Percentiles rank a stretch among this genome's conserved stretches.
Conservation (phyloP, 164 flowering plant species). For the Paratinospora sagittata region DNA sequence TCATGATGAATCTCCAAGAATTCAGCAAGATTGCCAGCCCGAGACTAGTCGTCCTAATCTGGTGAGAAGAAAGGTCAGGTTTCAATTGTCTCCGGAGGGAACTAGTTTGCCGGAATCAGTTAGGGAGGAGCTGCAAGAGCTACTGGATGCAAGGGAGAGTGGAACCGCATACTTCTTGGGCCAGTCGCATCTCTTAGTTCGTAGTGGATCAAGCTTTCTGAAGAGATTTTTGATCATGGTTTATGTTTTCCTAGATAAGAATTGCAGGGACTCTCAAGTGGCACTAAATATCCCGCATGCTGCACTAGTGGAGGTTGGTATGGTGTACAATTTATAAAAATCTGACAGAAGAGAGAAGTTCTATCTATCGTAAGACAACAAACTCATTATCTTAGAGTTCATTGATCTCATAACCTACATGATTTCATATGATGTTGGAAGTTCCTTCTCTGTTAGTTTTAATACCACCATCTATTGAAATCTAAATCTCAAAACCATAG, state of each 20-base stretch:
- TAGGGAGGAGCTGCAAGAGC: conserved; percentile 51
- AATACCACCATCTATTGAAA: too few species aligned
- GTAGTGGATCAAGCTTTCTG: conserved; percentile 35
- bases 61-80: conserved; percentile 44
- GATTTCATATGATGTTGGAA: too few species aligned
- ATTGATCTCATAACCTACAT: too few species aligned
- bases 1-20: conserved; percentile 8
- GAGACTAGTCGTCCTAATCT: conserved; percentile 5
- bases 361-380: not conserved
- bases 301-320: conserved; percentile 69
- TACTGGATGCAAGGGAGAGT: conserved; percentile 59
- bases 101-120: conserved; percentile 33
- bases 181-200: conserved; percentile 40
- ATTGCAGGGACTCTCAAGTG: conserved; percentile 48
- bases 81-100: conserved; percentile 38
- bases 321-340: conserved; percentile 38
- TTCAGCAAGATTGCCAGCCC: conserved; percentile 4
- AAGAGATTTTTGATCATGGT: conserved; percentile 35
- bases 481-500: too few species aligned
- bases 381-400: too few species aligned
- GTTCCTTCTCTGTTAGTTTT: too few species aligned
- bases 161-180: conserved; percentile 66
- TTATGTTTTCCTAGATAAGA: conserved; percentile 50
- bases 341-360: not conserved
- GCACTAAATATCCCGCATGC: conserved; percentile 63